phyloP scores from a whole-genome alignment of 345 rosid species.

The Eutrema japonicum region DNA sequence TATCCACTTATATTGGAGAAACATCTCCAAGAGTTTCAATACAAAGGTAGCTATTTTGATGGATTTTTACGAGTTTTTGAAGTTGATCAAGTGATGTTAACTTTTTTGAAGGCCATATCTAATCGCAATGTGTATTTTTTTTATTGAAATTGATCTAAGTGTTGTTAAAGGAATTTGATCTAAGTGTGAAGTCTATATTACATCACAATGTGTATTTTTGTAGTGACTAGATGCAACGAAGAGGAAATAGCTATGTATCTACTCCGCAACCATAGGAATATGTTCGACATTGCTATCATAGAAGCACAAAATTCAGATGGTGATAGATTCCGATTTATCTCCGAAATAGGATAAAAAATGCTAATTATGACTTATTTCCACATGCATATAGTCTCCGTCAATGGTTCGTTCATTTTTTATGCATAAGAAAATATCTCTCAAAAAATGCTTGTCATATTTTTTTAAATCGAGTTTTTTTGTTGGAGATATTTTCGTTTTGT shows the following conservation, averaged over 20 bases:
- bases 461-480: no score
- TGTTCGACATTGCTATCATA: constrained; percentile 67
- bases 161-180: not conserved
- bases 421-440: no score
- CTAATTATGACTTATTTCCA: no score
- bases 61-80: not conserved
- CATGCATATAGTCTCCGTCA: no score
- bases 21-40: constrained; percentile 64
- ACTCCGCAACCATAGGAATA: constrained; percentile 47
- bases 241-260: constrained; percentile 57
- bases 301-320: constrained; percentile 68
- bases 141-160: not conserved
- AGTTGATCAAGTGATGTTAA: not conserved
- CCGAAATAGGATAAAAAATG: constrained; percentile 54
- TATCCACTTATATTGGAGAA: constrained; percentile 66
- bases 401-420: no score
- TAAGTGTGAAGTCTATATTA: not conserved
- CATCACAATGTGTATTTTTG: constrained; percentile 13
- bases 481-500: no score
- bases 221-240: constrained; percentile 71
- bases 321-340: constrained; percentile 65
- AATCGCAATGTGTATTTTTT: not conserved
- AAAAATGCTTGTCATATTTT: no score
- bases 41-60: constrained; percentile 56
- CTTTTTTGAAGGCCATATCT: not conserved